Evolutionary conservation across 140 eudicot species (phyloP).

Genomic region (Senecio squalidus): DNA sequence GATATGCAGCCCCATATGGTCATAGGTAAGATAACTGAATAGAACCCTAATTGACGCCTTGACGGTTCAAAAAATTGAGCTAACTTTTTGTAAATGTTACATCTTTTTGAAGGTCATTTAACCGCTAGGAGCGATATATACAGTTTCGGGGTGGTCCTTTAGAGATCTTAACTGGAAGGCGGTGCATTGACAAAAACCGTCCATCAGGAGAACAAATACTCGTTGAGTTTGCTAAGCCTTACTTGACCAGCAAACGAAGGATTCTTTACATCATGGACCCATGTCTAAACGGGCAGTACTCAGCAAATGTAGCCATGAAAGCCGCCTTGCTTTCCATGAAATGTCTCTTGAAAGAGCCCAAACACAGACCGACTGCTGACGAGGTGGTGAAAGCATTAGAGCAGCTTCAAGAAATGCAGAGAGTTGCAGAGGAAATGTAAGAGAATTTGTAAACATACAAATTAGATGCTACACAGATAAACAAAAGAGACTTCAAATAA

Average conservation of each 20-base stretch:
- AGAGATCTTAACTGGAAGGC: too few species aligned
- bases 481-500: too few species aligned
- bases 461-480: too few species aligned
- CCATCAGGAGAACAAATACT: constrained; percentile 65
- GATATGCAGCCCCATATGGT: constrained; percentile 88
- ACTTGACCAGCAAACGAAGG: constrained; percentile 48
- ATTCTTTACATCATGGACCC: constrained; percentile 57
- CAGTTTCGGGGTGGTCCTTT: too few species aligned
- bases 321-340: constrained; percentile 53
- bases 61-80: too few species aligned
- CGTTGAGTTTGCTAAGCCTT: constrained; percentile 61
- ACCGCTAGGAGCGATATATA: too few species aligned
- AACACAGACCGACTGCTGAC: constrained; percentile 46
- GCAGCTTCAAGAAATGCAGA: constrained; percentile 47
- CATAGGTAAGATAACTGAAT: constrained; percentile 48
- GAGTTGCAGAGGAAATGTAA: constrained; percentile 34
- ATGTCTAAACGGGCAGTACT: constrained; percentile 56
- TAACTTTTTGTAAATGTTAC: too few species aligned
- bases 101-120: constrained; percentile 51
- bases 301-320: constrained; percentile 36
- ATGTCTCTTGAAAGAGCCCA: constrained; percentile 53
- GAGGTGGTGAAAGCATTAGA: constrained; percentile 59
- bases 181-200: constrained; percentile 64
- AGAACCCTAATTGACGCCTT: neutral
- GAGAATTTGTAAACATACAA: too few species aligned